Evolutionary conservation across 257 asterid genomes (phyloP), one percentile per base, ranked within the genome.

Genomic region (Haberlea rhodopensis): DNA sequence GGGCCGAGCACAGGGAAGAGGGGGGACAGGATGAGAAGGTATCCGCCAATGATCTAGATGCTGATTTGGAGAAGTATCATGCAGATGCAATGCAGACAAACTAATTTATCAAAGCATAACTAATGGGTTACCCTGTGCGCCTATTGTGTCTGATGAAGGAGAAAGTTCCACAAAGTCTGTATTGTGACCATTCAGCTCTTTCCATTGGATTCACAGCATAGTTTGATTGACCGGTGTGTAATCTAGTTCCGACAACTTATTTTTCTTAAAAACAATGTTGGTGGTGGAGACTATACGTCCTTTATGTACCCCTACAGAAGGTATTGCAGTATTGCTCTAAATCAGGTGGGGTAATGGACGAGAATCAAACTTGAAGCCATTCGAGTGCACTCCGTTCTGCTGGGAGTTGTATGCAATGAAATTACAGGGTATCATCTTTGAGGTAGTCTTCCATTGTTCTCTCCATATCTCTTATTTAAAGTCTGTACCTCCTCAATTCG

Each of bases 41-140:
- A 63, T 84, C 96, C 16, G 86, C 87, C 21, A 89, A 85, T 25
- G 91, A 82, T 64, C 90, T 88, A 3, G 95, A 88, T 75, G 94
- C 90, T 48, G 98, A 88, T 67, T 61, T 88, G 55, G 96, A 86
- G 43, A 83, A 81, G 75, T 88, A 91, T 72, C 88, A 78, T 62
- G 76, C 82, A 65, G 80, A 70, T 10, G 77, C 90, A 1, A 74
- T 74, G 89, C 80, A 67, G 68, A 75, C 79, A 34, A 63, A 76
- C 72, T 11, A 18, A 2, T 60, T 60, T 21, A n/a, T n/a, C n/a
- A n/a, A 48, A 29, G 54, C 66, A 29, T 53, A 43, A 6, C n/a
- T 46, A 9, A n/a, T 57, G 63, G 71, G 45, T 48, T 65, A 13
- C 61, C 34, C 60, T 40, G 21, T 64, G 65, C 62, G 23, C 56